phyloP scores from a whole-genome alignment of 768 basidiomycete species.

The Naematelia aurantialba region DNA sequence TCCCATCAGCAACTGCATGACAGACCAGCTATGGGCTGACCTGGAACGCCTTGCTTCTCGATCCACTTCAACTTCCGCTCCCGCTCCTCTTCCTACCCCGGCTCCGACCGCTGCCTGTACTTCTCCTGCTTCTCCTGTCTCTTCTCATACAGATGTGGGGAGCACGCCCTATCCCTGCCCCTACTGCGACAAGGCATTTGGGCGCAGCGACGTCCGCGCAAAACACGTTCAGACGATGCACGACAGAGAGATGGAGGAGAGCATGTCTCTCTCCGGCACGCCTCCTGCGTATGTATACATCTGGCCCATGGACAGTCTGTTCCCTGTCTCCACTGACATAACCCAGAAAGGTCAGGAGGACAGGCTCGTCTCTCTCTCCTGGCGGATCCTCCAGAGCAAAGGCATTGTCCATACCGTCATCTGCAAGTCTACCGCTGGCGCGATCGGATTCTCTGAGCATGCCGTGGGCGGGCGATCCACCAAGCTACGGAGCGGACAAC shows the following conservation, averaged over 20 bases:
- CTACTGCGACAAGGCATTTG: slow-evolving; percentile 35
- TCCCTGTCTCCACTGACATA: slow-evolving; percentile 4
- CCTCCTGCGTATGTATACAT: slow-evolving; percentile 10
- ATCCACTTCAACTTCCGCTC: neutral
- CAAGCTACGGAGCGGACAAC: neutral
- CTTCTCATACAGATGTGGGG: slow-evolving; percentile 19
- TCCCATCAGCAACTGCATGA: neutral
- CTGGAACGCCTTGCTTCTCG: neutral
- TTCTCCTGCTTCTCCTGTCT: neutral
- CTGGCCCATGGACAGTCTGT: slow-evolving; percentile 2
- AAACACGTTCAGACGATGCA: slow-evolving; percentile 38
- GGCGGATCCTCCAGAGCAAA: neutral
- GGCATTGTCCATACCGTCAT: too few relatives aligned
- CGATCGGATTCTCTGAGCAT: neutral
- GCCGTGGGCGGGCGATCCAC: neutral
- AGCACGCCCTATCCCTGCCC: slow-evolving; percentile 34
- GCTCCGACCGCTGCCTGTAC: neutral
- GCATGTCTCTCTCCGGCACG: slow-evolving; percentile 4
- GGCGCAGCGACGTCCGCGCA: slow-evolving; percentile 35
- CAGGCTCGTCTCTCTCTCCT: neutral
- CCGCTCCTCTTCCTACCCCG: neutral
- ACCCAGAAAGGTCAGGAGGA: slow-evolving; percentile 5
- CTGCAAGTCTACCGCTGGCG: neutral
- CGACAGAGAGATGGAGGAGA: slow-evolving; percentile 2
- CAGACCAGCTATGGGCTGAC: neutral